These are phyloP conservation scores for Acacia melanoxylon DNA, from an alignment of 306 rosid genomes.

Conservation along the genomic window DNA sequence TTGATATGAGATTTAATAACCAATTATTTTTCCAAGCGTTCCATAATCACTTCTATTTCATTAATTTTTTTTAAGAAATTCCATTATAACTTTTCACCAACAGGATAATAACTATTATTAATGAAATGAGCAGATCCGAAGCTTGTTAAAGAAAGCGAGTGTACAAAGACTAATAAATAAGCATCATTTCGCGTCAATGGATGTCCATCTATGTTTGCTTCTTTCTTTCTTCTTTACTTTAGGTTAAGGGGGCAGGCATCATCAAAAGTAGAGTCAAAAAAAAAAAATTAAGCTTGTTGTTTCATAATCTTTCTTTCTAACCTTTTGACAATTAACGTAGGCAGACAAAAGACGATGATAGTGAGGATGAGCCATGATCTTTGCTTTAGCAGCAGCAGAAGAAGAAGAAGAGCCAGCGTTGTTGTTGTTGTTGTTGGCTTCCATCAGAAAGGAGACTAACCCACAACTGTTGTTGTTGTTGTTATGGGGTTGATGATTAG, in stretches of 20 bases:
- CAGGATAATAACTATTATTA: background rate
- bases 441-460: slow-evolving; percentile 56
- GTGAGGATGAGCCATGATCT: slow-evolving; percentile 98
- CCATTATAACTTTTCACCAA: background rate
- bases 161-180: background rate
- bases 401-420: slow-evolving; percentile 32
- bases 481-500: background rate
- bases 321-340: slow-evolving; percentile 93
- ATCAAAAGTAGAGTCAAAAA: background rate
- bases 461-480: slow-evolving; percentile 15
- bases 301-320: slow-evolving; percentile 14
- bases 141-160: background rate
- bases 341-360: slow-evolving; percentile 89
- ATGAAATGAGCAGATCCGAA: background rate
- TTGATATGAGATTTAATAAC: background rate
- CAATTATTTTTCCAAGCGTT: background rate
- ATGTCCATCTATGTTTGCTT: background rate
- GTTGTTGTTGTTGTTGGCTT: background rate
- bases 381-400: slow-evolving; percentile 58
- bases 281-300: background rate
- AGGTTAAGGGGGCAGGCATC: slow-evolving; percentile 2
- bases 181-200: slow-evolving; percentile 25
- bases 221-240: background rate
- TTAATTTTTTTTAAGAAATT: background rate
- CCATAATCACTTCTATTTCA: background rate